Evolutionary conservation across 805 yeast species (phyloP), one percentile per base, ranked within the genome.

Genomic region (Starmerella bacillaris): DNA sequence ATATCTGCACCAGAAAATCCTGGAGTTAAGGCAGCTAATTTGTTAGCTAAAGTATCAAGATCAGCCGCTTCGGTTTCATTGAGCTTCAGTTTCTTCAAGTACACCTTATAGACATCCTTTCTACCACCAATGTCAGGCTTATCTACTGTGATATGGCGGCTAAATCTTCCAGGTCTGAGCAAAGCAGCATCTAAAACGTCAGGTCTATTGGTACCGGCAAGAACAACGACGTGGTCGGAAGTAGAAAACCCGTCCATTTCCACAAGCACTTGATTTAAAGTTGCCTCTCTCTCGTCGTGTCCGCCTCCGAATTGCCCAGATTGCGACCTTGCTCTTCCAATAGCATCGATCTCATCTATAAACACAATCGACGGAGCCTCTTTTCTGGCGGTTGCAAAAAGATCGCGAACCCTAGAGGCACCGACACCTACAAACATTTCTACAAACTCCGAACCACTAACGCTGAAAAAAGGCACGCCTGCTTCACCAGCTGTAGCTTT

Each of bases 401-500:
- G 63, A 56, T 89, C 98, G 55, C 98, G 83, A 20, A 89, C 98
- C 56, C 98, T 72, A 14, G 93, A 78, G 2, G 98, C 96, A 61
- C 98, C 98, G 18, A 86, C 95, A 65, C 98, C 98, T 21, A 84
- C 96, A 63, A 83, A 89, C 96, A 86, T 89, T 56, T 86, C 96
- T 11, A 89, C 94, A 48, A 86, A 86, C 57, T 86, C 98, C 4
- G 96, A 84, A 44, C 98, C 98, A 1, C 94, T 79, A 15, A 89
- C 96, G 12, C 93, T 78, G 49, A 74, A 74, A 55, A 89, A 89
- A 29, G 99, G 95, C 27, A 89, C 98, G 38, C 89, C 92, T 0
- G 99, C 98, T 57, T 89, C 99, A 46, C 98, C 98, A 2, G 98
- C 98, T 33, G 96, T 89, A 4, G 99, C 99, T 54, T 82, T 86